Evolutionary conservation across 176 grass and related monocot genomes (phyloP).

Genomic region (Lolium perenne): DNA sequence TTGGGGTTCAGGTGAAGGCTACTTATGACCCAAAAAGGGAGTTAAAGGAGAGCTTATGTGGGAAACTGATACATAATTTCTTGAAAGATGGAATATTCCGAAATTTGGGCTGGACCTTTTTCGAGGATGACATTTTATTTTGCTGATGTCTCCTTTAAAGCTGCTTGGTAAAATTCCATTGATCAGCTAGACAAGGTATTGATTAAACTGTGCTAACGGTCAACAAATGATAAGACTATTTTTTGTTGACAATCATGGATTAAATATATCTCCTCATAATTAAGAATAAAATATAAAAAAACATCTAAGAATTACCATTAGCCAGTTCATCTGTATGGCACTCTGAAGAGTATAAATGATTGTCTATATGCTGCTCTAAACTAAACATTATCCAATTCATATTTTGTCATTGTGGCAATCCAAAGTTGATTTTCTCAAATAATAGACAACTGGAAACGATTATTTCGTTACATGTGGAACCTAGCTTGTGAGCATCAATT

Average conservation of each 20-base stretch:
- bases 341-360: neutral
- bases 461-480: neutral
- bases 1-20: neutral
- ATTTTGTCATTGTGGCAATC: neutral
- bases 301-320: neutral
- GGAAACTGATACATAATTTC: neutral
- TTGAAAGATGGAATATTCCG: neutral
- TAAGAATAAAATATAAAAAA: neutral
- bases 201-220: neutral
- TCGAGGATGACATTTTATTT: neutral
- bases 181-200: neutral
- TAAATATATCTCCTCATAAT: neutral
- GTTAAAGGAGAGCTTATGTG: neutral
- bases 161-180: neutral
- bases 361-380: neutral
- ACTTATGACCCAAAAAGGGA: neutral
- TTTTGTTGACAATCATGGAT: neutral
- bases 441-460: neutral
- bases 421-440: neutral
- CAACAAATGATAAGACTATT: neutral
- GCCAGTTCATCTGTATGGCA: neutral
- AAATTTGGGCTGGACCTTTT: constrained; percentile 6
- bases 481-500: neutral
- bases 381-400: neutral
- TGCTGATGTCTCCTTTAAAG: neutral